These are phyloP conservation scores for Solanum stenotomum DNA, from an alignment of 257 asterid genomes.

Conservation along the genomic window DNA sequence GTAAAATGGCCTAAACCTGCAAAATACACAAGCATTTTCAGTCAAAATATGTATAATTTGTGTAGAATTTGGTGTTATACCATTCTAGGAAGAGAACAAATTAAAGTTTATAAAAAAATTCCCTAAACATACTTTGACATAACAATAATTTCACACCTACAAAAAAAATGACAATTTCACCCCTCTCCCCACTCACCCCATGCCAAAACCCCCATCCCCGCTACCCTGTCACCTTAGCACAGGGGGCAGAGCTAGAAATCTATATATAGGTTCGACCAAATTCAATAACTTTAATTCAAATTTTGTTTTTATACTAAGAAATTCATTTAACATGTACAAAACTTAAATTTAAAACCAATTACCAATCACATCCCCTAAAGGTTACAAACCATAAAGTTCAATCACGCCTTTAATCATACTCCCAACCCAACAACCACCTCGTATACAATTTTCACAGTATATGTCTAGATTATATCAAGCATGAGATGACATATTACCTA, in stretches of 20 bases:
- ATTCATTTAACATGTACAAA: too few relatives aligned
- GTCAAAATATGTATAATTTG: not conserved
- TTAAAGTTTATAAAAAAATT: not conserved
- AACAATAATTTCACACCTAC: not conserved
- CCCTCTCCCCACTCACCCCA: not conserved
- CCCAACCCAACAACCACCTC: not conserved
- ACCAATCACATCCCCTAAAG: not conserved
- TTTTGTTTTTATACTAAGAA: too few relatives aligned
- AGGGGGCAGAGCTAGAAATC: fast-evolving
- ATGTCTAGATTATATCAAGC: not conserved
- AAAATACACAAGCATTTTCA: not conserved
- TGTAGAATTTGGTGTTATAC: not conserved
- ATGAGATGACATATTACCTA: not conserved
- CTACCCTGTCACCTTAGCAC: not conserved
- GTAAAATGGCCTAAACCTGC: not conserved
- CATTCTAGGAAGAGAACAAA: not conserved
- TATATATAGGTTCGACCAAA: not conserved
- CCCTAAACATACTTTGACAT: not conserved
- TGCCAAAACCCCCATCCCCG: not conserved
- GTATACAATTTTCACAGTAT: not conserved
- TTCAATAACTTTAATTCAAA: not conserved
- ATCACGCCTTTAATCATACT: not conserved
- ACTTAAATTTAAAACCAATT: too few relatives aligned
- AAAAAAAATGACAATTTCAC: not conserved
- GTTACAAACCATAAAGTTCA: not conserved